phyloP scores from a whole-genome alignment of 208 protist species.

The Trypanosoma theileri region DNA sequence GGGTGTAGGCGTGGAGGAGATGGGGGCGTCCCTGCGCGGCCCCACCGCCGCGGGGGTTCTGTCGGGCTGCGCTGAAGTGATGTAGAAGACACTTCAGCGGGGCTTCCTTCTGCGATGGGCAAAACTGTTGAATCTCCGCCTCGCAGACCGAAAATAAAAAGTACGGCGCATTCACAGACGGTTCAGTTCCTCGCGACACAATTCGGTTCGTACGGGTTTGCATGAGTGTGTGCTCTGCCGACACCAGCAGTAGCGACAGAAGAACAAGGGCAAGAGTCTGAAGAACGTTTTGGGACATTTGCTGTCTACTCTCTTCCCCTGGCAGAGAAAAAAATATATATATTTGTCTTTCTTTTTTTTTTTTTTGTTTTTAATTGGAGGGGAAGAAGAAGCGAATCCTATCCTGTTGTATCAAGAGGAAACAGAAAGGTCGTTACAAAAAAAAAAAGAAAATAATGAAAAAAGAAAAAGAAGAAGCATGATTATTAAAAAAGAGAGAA shows the following conservation, averaged over 20 bases:
- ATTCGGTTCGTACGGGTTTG: neutral
- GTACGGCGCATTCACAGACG: neutral
- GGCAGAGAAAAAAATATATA: no score
- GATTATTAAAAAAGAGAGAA: no score
- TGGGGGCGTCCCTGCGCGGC: neutral
- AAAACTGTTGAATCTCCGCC: constrained; percentile 13
- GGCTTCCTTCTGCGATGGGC: constrained; percentile 4
- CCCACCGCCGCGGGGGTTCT: neutral
- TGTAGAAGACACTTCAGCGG: constrained; percentile 30
- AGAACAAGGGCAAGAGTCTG: neutral
- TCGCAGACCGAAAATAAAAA: constrained; percentile 21
- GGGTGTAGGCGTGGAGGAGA: no score
- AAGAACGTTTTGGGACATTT: no score
- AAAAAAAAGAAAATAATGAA: no score
- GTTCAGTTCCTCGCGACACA: neutral
- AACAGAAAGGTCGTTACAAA: no score
- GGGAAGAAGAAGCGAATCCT: no score
- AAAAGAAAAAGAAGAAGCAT: no score
- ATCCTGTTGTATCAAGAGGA: no score
- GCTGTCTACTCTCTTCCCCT: no score
- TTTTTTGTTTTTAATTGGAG: no score
- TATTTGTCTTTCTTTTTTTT: no score
- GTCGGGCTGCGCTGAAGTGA: neutral
- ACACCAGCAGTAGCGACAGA: constrained; percentile 6
- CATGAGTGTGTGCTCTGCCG: neutral